Base-by-base conservation (phyloP, 1,139 yeast genomes). In the Nadsonia commutata region DNA sequence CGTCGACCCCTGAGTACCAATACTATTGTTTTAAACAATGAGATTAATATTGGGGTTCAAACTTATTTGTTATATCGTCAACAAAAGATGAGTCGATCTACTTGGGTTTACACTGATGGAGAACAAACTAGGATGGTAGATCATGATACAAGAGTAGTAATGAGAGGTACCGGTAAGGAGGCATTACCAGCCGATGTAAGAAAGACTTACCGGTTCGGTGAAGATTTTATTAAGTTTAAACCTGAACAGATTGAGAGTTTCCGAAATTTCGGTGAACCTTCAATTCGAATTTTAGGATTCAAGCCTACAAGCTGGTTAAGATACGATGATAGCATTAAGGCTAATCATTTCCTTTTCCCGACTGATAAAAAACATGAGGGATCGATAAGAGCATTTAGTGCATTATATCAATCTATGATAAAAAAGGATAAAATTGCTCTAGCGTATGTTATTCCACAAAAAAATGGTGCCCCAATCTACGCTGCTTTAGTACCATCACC, bases 31-130 rank as follows among this genome's bases (percentile, higher is more conserved):
- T 13, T 20, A 4, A 36, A 36, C 18, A n/a, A 6, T 18, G 20
- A 36, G 17, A 70, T 82, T 42, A 68, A 71, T 0, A 72, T 90
- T 42, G 80, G 85, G 0, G 67, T 86, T 1, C 75, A 73, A 52
- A 96, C 94, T 0, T 82, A 78, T 53, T 63, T 80, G 0, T 65
- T 82, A n/a, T 73, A 71, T 50, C 65, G 70, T 16, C 75, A 72
- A 44, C 80, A 78, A 48, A 68, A 65, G 40, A 56, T 74, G 1
- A 64, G 68, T 22, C 64, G 68, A 43, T 58, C 67, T 7, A 66
- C 64, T 36, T 59, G 62, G 38, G 67, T 80, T 18, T 76, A 74
- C 56, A 74, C 74, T 36, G 66, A 70, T 41, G 74, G 71, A 3
- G 79, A 74, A 22, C 52, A 59, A 4, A 65, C 76, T 43, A 67